Evolutionary conservation across 2,329 filamentous ascomycete genomes (phyloP).

Genomic region (Fusarium nodosum): DNA sequence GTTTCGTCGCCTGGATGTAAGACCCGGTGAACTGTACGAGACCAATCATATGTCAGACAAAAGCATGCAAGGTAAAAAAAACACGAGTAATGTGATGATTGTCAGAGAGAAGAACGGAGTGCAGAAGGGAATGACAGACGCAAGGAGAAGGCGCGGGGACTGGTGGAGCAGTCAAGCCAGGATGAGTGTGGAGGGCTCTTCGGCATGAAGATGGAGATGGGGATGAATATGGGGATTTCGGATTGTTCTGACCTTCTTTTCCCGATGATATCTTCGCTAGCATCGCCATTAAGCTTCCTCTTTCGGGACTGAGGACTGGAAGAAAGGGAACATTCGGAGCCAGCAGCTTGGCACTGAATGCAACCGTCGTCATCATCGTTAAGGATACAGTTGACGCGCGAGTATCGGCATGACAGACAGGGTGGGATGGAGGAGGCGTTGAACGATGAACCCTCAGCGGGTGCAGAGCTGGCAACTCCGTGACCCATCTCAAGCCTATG

Average conservation of each 20-base stretch:
- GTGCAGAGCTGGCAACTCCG: conserved; percentile 62
- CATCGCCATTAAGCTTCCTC: conserved; percentile 78
- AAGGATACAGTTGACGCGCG: conserved; percentile 82
- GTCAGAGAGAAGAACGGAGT: conserved; percentile 37
- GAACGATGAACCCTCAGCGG: conserved; percentile 63
- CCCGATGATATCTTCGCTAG: conserved; percentile 69
- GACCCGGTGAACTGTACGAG: conserved; percentile 67
- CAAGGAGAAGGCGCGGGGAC: conserved; percentile 37
- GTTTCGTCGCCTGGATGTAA: conserved; percentile 64
- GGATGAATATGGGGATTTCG: conserved; percentile 32
- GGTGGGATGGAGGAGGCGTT: conserved; percentile 63
- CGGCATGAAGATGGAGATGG: conserved; percentile 33
- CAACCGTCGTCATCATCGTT: conserved; percentile 80
- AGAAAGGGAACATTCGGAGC: conserved; percentile 82
- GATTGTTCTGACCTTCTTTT: conserved; percentile 75
- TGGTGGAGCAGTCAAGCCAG: conserved; percentile 38
- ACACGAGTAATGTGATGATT: conserved; percentile 43
- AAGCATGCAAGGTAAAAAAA: conserved; percentile 43
- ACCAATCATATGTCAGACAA: conserved; percentile 65
- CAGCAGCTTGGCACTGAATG: conserved; percentile 82
- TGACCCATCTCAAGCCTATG: conserved; percentile 64
- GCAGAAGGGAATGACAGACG: conserved; percentile 42
- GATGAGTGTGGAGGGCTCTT: conserved; percentile 36
- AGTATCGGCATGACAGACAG: conserved; percentile 80
- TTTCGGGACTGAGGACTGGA: conserved; percentile 84